A percentile compares a stretch with the other conserved stretches of the same genome.
Conservation (phyloP, 192 early-diverging fungal genomes). For the Paraglomus occultum region DNA sequence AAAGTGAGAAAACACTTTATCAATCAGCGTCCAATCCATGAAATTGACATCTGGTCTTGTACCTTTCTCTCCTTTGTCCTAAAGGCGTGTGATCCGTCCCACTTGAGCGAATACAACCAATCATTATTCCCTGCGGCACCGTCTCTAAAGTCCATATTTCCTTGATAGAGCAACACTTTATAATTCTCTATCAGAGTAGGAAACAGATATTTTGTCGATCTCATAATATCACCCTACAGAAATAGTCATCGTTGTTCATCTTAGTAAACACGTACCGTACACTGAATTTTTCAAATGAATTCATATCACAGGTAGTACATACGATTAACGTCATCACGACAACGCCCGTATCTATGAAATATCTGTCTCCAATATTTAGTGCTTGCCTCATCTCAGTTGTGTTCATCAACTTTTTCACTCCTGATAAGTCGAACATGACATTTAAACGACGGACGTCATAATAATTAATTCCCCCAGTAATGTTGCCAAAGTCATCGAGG, state of each 20-base stretch:
- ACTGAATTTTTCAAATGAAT: too few relatives aligned
- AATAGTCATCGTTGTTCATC: too few relatives aligned
- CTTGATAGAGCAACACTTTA: constrained; percentile 67
- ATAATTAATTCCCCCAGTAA: constrained; percentile 69
- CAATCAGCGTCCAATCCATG: constrained; percentile 31
- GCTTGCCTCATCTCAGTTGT: constrained; percentile 49
- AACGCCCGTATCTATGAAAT: constrained; percentile 53
- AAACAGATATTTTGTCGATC: too few relatives aligned
- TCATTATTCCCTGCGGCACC: constrained; percentile 60
- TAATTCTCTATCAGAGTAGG: too few relatives aligned
- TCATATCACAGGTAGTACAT: too few relatives aligned
- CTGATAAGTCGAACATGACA: constrained; percentile 57
- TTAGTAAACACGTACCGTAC: too few relatives aligned
- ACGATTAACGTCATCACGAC: constrained; percentile 14
- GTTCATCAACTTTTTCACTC: constrained; percentile 65
- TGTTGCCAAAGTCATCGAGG: constrained; percentile 65
- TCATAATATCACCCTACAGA: too few relatives aligned
- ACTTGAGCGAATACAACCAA: constrained; percentile 66
- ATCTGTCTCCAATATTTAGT: constrained; percentile 57
- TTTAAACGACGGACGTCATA: constrained; percentile 74
- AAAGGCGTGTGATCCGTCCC: constrained; percentile 46
- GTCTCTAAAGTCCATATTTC: constrained; percentile 83
- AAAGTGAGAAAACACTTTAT: not conserved
- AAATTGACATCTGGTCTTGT: not conserved
- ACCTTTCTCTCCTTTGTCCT: constrained; percentile 48